These are phyloP conservation scores for Colletotrichum somersetense DNA, from an alignment of 2,329 filamentous ascomycete species.

Conservation along the genomic window DNA sequence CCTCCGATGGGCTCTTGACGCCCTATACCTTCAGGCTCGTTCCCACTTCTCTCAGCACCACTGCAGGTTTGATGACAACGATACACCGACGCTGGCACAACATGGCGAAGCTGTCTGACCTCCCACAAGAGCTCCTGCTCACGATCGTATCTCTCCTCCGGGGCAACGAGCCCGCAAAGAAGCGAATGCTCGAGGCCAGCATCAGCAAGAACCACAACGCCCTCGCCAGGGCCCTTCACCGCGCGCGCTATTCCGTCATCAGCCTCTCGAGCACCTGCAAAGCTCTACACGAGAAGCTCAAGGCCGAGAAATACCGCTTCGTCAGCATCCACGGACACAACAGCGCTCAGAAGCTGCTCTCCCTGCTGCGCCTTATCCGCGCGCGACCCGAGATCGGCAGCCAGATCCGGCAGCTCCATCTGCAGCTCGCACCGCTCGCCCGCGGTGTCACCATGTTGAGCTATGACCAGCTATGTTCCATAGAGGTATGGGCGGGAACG, in stretches of 20 bases:
- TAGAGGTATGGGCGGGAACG: background rate
- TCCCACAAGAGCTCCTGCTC: background rate
- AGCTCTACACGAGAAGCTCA: background rate
- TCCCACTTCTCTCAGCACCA: background rate
- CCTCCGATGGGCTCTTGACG: too few relatives aligned
- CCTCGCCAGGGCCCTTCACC: background rate
- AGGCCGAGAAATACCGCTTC: background rate
- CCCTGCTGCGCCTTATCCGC: background rate
- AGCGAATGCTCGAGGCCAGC: background rate
- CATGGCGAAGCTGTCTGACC: conserved; percentile 1
- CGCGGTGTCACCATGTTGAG: background rate
- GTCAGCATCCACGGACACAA: background rate
- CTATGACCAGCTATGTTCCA: background rate
- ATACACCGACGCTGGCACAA: background rate
- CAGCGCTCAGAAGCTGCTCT: background rate
- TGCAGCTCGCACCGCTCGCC: background rate
- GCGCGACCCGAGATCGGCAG: background rate
- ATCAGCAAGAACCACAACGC: background rate
- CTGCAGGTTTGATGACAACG: too few relatives aligned
- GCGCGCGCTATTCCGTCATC: background rate
- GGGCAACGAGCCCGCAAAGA: background rate
- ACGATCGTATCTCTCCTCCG: background rate
- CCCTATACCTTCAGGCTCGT: too few relatives aligned
- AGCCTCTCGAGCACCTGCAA: background rate
- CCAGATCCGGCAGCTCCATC: background rate